phyloP scores from a whole-genome alignment of 2,329 filamentous ascomycete species.

The Fusarium nematophilum region DNA sequence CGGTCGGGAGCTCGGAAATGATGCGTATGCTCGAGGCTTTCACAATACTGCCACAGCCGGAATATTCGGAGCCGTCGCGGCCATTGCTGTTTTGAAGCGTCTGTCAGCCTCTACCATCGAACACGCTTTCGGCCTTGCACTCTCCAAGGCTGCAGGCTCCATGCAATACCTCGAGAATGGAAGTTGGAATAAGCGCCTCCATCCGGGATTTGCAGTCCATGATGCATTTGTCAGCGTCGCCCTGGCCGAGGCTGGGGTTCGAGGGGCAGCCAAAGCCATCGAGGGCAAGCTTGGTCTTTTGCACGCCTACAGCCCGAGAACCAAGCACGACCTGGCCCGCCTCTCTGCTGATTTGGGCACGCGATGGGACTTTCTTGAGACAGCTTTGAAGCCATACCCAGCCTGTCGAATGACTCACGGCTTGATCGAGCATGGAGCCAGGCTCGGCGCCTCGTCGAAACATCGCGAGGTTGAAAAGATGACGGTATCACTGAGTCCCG shows the following conservation, averaged over 20 bases:
- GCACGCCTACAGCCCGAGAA: constrained; percentile 3
- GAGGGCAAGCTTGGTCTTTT: constrained; percentile 12
- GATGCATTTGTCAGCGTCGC: constrained; percentile 9
- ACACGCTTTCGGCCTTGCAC: constrained; percentile 13
- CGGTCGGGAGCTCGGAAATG: neutral
- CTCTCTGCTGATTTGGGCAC: neutral
- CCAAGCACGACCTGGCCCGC: neutral
- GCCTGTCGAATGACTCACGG: constrained; percentile 13
- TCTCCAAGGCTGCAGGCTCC: constrained; percentile 7
- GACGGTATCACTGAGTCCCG: neutral
- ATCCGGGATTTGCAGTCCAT: constrained; percentile 7
- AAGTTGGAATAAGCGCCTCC: constrained; percentile 19
- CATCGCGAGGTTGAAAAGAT: constrained; percentile 6
- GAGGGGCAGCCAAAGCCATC: constrained; percentile 6
- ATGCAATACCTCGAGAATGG: constrained; percentile 20
- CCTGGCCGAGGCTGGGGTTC: constrained; percentile 6
- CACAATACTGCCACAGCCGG: constrained; percentile 12
- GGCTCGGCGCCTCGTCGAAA: neutral
- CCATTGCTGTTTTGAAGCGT: neutral
- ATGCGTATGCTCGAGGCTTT: constrained; percentile 1
- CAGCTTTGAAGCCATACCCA: constrained; percentile 10
- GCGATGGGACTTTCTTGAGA: constrained; percentile 9
- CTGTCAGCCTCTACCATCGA: neutral
- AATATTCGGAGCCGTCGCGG: constrained; percentile 16
- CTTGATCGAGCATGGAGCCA: constrained; percentile 2